Conservation (phyloP, 495 filamentous ascomycete genomes). For the Aspergillus avenaceus region DNA sequence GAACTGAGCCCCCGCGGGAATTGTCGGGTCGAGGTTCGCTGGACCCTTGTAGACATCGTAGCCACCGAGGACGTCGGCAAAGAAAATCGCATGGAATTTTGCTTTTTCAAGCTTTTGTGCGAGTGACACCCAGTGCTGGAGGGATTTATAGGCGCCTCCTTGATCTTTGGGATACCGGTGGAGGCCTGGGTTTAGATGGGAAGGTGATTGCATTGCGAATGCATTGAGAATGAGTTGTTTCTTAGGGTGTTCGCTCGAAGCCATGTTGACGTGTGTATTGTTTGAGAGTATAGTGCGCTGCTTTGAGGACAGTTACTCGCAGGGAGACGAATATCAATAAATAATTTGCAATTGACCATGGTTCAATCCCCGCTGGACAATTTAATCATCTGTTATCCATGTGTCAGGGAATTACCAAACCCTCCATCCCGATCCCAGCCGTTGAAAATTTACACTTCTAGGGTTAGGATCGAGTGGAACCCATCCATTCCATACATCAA, state of each 20-base stretch:
- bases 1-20: constrained; percentile 61
- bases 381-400: too few relatives aligned
- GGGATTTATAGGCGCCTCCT: constrained; percentile 43
- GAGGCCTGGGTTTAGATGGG: constrained; percentile 48
- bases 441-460: too few relatives aligned
- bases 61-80: constrained; percentile 49
- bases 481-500: too few relatives aligned
- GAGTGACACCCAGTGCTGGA: constrained; percentile 42
- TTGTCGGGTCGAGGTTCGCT: constrained; percentile 51
- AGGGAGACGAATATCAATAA: not conserved
- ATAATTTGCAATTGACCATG: not conserved
- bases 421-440: not conserved
- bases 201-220: constrained; percentile 48
- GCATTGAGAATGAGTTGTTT: constrained; percentile 57
- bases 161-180: constrained; percentile 46
- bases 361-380: too few relatives aligned
- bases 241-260: constrained; percentile 8
- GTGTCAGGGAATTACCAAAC: not conserved
- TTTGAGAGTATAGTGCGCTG: not conserved
- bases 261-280: not conserved
- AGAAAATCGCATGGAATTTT: constrained; percentile 55
- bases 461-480: too few relatives aligned
- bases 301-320: too few relatives aligned
- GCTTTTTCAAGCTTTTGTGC: constrained; percentile 45
- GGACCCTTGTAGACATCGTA: constrained; percentile 65